Evolutionary conservation across 345 rosid species (phyloP).

Genomic region (Linum lewisii): DNA sequence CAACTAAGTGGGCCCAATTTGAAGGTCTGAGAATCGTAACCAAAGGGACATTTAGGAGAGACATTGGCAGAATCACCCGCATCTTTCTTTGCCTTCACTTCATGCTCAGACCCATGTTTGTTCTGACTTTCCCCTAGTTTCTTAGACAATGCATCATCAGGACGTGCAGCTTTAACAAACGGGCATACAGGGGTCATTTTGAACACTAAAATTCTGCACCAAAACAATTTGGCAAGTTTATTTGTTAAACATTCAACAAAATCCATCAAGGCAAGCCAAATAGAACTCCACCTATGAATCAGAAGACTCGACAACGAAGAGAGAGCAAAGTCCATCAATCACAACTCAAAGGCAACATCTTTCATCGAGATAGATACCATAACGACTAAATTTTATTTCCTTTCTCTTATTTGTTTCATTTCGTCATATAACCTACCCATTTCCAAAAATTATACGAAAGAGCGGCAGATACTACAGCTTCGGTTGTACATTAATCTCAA

Average conservation of each 20-base stretch:
- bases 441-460: too few relatives aligned
- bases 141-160: constrained; percentile 38
- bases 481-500: too few relatives aligned
- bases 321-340: too few relatives aligned
- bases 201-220: constrained; percentile 9
- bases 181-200: constrained; percentile 76
- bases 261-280: background rate
- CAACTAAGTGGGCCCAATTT: constrained; percentile 97
- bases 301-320: too few relatives aligned
- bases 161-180: constrained; percentile 57
- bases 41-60: constrained; percentile 82
- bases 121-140: constrained; percentile 17
- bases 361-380: too few relatives aligned
- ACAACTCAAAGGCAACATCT: too few relatives aligned
- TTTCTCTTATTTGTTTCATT: too few relatives aligned
- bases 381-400: too few relatives aligned
- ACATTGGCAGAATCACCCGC: constrained; percentile 28
- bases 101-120: constrained; percentile 26
- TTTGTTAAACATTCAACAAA: background rate
- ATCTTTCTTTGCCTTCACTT: constrained; percentile 27
- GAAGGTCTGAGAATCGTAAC: constrained; percentile 82
- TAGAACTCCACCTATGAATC: too few relatives aligned
- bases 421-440: too few relatives aligned
- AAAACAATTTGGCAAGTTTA: background rate
- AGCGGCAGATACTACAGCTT: too few relatives aligned